These are phyloP conservation scores for Sarocladium kiliense DNA, from an alignment of 2,329 filamentous ascomycete genomes.

Conservation along the genomic window DNA sequence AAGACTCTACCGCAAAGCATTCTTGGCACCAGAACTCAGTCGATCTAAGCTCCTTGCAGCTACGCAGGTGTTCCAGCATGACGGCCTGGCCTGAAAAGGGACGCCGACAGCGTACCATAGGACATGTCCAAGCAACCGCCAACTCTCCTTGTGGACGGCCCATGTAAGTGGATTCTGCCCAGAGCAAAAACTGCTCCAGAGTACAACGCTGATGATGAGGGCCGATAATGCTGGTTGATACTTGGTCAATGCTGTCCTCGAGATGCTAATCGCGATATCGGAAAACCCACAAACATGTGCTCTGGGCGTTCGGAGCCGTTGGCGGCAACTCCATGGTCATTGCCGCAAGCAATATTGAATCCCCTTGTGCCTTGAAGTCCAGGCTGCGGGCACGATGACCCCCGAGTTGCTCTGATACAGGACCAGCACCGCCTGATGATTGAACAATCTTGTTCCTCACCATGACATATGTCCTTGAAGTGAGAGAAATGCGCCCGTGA, in stretches of 20 bases:
- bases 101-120: slow-evolving; percentile 45
- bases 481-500: no score
- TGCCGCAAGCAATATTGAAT: not conserved
- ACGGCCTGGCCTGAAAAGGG: slow-evolving; percentile 46
- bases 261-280: not conserved
- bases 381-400: slow-evolving; percentile 24
- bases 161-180: slow-evolving; percentile 52
- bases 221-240: not conserved
- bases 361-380: slow-evolving; percentile 14
- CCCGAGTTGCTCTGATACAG: not conserved
- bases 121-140: slow-evolving; percentile 45
- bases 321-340: not conserved
- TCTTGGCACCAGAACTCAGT: slow-evolving; percentile 54
- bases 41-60: slow-evolving; percentile 40
- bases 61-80: slow-evolving; percentile 49
- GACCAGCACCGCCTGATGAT: not conserved
- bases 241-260: slow-evolving; percentile 36
- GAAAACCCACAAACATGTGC: not conserved
- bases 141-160: slow-evolving; percentile 39
- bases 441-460: not conserved
- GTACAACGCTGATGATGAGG: slow-evolving; percentile 36
- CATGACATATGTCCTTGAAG: no score
- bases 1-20: slow-evolving; percentile 45
- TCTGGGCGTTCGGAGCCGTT: not conserved
- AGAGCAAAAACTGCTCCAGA: slow-evolving; percentile 50